Evolutionary conservation across 2,329 filamentous ascomycete genomes (phyloP).

Genomic region (Herpotrichia juniperi): DNA sequence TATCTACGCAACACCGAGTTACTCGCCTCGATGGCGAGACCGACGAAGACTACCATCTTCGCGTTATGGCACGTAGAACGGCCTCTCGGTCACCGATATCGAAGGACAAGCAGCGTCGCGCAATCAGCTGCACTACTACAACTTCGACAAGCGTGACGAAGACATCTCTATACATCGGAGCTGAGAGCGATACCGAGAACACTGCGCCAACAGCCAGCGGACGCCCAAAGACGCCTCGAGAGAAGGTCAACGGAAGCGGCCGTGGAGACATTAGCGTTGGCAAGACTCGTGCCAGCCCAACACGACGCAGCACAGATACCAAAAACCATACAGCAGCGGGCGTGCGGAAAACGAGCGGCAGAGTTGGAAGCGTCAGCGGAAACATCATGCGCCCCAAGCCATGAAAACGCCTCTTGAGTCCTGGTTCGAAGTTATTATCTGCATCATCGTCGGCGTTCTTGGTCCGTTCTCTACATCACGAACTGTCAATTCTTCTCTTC

Average conservation of each 20-base stretch:
- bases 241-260: constrained; percentile 51
- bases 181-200: constrained; percentile 57
- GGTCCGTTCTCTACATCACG: constrained; percentile 12
- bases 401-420: constrained; percentile 19
- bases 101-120: constrained; percentile 71
- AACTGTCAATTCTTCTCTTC: constrained; percentile 9
- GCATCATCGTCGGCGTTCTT: constrained; percentile 25
- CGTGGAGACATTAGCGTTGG: constrained; percentile 52
- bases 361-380: constrained; percentile 54
- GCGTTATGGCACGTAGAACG: constrained; percentile 68
- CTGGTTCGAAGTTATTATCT: constrained; percentile 14
- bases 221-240: constrained; percentile 53
- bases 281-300: constrained; percentile 52
- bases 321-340: too few relatives aligned
- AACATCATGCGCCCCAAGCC: constrained; percentile 35
- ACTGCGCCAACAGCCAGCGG: constrained; percentile 34
- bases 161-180: constrained; percentile 41
- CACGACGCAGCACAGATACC: constrained; percentile 53
- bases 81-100: constrained; percentile 63
- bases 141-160: constrained; percentile 41
- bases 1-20: constrained; percentile 62
- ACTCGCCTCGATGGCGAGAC: constrained; percentile 69
- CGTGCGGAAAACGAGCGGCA: constrained; percentile 58
- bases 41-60: constrained; percentile 82
- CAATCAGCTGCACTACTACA: constrained; percentile 67